Base-by-base conservation (phyloP, 441 rosid genomes). In the Hura crepitans region DNA sequence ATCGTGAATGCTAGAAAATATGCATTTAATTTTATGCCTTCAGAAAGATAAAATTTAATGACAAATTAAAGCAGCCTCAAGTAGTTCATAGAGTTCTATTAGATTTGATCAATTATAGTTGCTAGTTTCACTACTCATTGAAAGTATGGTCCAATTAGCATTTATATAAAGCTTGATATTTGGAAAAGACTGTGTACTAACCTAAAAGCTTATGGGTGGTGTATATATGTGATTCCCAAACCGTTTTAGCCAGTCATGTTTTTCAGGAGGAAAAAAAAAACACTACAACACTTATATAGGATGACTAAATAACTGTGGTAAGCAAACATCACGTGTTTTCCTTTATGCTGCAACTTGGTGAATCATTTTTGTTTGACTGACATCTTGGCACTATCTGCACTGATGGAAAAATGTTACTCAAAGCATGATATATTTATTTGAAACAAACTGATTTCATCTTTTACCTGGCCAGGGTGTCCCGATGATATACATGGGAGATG, bases 401-500 rank as follows among this genome's bases (percentile, higher is more conserved):
- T 47, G 17, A 47, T 47, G 53, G 53, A 18, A 2, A 15, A 18
- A 47, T 47, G n/a, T 4, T 47, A 18, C 20, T 15, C 6, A 47
- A n/a, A 18, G 18, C 6, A 47, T 14, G 39, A 47, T 47, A 47
- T 47, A 4, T 47, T 47, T 47, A 47, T 47, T 47, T 47, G 53
- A 33, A 13, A 35, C 33, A 45, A 61, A 55, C 69, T 53, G 45
- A 43, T 66, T 13, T 79, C 76, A 46, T 77, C 51, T 47, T 79
- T 65, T 69, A 12, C 65, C 54, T 79, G 46, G 68, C 56, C 84
- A 94, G 99, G 99, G 99, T 66, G 93, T 92, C 74, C 99, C 99
- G 15, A 94, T 94, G 99, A 79, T 89, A 69, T 80, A 82, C 79
- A 92, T 89, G 99, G 99, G 97, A 42, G 97, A 94, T 79, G 99